Evolutionary conservation across 2,329 filamentous ascomycete genomes (phyloP).

Genomic region (Mollisia scopiformis): DNA sequence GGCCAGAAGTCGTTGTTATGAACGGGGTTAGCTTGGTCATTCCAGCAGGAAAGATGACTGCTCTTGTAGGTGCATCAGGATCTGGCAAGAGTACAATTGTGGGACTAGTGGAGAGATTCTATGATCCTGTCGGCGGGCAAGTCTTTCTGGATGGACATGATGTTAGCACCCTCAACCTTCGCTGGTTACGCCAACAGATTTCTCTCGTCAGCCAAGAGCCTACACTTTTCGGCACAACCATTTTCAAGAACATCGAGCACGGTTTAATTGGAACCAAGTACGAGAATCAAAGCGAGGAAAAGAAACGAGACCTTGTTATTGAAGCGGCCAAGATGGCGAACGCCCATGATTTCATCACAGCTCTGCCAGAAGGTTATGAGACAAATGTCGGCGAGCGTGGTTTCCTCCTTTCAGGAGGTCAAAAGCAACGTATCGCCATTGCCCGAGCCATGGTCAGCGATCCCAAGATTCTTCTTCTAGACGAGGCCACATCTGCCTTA

Average conservation of each 20-base stretch:
- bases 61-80: slow-evolving; percentile 90
- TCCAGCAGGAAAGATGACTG: slow-evolving; percentile 89
- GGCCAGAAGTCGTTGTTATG: slow-evolving; percentile 89
- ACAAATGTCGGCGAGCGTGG: slow-evolving; percentile 96
- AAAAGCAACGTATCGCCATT: slow-evolving; percentile 97
- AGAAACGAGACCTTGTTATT: slow-evolving; percentile 71
- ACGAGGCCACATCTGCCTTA: slow-evolving; percentile 91
- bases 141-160: slow-evolving; percentile 84
- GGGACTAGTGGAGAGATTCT: slow-evolving; percentile 91
- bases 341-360: slow-evolving; percentile 86
- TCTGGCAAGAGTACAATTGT: slow-evolving; percentile 96
- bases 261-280: slow-evolving; percentile 84
- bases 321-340: slow-evolving; percentile 89
- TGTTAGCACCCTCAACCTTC: slow-evolving; percentile 79
- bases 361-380: slow-evolving; percentile 85
- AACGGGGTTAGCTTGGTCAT: slow-evolving; percentile 78
- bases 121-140: slow-evolving; percentile 80
- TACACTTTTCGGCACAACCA: slow-evolving; percentile 85
- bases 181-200: slow-evolving; percentile 91
- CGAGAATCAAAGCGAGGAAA: slow-evolving; percentile 69
- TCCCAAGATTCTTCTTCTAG: slow-evolving; percentile 88
- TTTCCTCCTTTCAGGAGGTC: slow-evolving; percentile 89
- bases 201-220: slow-evolving; percentile 93
- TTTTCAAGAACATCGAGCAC: slow-evolving; percentile 87
- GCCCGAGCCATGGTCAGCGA: slow-evolving; percentile 88